phyloP scores from a whole-genome alignment of 169 alveolate genomes.

The Cyclospora cayetanensis region DNA sequence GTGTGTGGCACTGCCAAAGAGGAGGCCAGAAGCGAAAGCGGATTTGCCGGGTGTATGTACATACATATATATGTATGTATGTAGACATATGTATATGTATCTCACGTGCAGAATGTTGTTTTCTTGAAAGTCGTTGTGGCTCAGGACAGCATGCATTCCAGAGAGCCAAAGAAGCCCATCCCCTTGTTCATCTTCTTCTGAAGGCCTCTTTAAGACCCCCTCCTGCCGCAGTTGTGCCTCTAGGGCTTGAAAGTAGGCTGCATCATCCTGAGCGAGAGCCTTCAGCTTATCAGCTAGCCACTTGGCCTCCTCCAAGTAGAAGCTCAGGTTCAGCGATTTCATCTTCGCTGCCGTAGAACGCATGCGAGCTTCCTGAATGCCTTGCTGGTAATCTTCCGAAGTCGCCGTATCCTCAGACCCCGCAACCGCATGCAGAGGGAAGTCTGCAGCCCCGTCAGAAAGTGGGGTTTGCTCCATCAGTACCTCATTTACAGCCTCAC shows the following conservation, averaged over 20 bases:
- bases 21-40: no score
- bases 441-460: not conserved
- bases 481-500: not conserved
- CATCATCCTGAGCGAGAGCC: not conserved
- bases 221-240: not conserved
- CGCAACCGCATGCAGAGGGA: not conserved
- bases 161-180: slow-evolving; percentile 12
- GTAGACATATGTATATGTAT: no score
- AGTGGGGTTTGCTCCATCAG: not conserved
- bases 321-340: not conserved
- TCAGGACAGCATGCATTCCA: slow-evolving; percentile 9
- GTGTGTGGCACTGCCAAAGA: no score
- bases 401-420: not conserved
- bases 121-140: slow-evolving; percentile 72
- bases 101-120: slow-evolving; percentile 71
- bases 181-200: not conserved
- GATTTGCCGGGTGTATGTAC: no score
- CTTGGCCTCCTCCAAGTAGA: not conserved
- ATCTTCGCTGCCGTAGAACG: not conserved
- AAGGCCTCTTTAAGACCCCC: slow-evolving; percentile 15
- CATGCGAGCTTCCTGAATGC: not conserved
- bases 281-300: not conserved
- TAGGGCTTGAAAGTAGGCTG: not conserved
- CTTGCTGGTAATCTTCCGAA: not conserved
- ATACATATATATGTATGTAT: no score